phyloP scores from a whole-genome alignment of 2,329 filamentous ascomycete genomes.

The Fusarium continuum region DNA sequence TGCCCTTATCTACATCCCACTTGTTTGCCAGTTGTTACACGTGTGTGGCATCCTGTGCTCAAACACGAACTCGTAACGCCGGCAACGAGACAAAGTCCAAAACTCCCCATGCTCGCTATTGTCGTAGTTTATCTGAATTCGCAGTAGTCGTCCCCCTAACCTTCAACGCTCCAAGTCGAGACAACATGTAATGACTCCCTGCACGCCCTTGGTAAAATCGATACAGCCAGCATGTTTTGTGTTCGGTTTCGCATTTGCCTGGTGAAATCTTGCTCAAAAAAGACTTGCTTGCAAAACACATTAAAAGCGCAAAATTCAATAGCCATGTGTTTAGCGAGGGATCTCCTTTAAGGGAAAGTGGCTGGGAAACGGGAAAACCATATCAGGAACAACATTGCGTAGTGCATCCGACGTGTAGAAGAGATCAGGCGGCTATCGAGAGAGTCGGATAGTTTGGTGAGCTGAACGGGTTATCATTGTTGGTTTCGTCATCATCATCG shows the following conservation, averaged over 20 bases:
- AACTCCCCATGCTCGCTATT: constrained; percentile 37
- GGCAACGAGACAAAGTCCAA: constrained; percentile 15
- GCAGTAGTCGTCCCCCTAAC: constrained; percentile 3
- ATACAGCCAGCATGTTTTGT: constrained; percentile 25
- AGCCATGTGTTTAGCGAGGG: constrained; percentile 30
- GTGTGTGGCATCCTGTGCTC: constrained; percentile 22
- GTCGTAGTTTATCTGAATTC: constrained; percentile 28
- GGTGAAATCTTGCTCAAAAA: constrained; percentile 14
- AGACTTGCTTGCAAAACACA: constrained; percentile 27
- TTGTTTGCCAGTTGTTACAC: constrained; percentile 20
- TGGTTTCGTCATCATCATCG: constrained; percentile 36
- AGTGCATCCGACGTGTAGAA: constrained; percentile 13
- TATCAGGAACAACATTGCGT: constrained; percentile 21
- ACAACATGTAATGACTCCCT: constrained; percentile 12
- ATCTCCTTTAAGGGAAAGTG: constrained; percentile 24
- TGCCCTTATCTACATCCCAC: not conserved
- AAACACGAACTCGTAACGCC: constrained; percentile 36
- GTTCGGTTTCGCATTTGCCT: constrained; percentile 22
- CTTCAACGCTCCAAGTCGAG: constrained; percentile 13
- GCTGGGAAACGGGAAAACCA: constrained; percentile 19
- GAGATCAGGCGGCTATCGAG: constrained; percentile 18
- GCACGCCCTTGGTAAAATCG: constrained; percentile 23
- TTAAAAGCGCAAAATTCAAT: constrained; percentile 20
- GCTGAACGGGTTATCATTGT: constrained; percentile 22
- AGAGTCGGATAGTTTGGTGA: constrained; percentile 16